Base-by-base conservation (phyloP, 2,329 filamentous ascomycete species). In the Penicillium sp. region DNA sequence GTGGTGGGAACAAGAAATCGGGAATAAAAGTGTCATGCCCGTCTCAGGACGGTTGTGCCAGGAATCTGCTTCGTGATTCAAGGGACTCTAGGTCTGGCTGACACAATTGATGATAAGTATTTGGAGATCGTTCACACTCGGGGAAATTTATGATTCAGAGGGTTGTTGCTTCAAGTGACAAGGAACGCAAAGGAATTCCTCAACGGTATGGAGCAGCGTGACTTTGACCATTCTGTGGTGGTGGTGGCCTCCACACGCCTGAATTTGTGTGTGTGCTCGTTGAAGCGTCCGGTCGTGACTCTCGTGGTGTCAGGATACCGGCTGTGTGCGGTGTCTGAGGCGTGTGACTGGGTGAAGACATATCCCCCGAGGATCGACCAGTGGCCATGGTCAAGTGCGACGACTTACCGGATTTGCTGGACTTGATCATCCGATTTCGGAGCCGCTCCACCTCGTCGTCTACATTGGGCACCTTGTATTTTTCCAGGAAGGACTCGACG, bases 401-500 rank as follows among this genome's bases (percentile, higher is more conserved):
- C 32, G 33, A 25, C 33, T 9, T 29, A 25, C 11, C n/a, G 1
- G 32, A 25, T 12, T 36, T 37, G 1, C 5, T 28, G 5, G 33
- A 8, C 34, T 43, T 43, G 33, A 13, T 43, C 29, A 26, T 9
- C 33, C 8, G 34, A 9, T 11, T 18, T 2, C 27, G 11, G 1
- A 36, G n/a, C 5, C 39, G 35, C 12, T 41, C 13, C 6, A 52
- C 34, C 4, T 44, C 4, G 1, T 9, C 7, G 2, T 33, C 18
- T 4, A 39, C 32, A 11, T 43, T 38, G 13, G 33, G 24, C 4
- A 55, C 25, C 24, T 36, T 45, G 42, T 46, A 49, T 2, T n/a
- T 24, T 6, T 26, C 28, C 9, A 49, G 51, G 11, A 53, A 52
- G n/a, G 27, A 7, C 42, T 36, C 25, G 18, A 37, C 9, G 12